Conservation (phyloP, 257 asterid species). For the Eustoma russellianum region DNA sequence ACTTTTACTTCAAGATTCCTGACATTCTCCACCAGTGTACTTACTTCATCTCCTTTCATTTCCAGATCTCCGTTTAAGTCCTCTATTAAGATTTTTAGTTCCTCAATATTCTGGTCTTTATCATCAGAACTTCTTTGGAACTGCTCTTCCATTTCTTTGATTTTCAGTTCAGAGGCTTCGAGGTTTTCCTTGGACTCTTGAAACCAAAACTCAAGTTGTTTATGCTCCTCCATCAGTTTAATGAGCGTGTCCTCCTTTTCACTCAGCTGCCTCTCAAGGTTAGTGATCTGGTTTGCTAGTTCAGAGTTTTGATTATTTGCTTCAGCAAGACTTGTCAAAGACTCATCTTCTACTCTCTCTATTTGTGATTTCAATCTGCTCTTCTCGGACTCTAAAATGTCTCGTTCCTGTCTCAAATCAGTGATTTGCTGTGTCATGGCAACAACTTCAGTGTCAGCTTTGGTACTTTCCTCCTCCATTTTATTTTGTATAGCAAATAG, state of each 20-base stretch:
- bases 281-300: constrained; percentile 36
- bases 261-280: constrained; percentile 36
- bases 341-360: constrained; percentile 44
- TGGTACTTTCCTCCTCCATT: constrained; percentile 40
- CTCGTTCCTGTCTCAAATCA: constrained; percentile 36
- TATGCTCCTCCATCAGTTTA: constrained; percentile 40
- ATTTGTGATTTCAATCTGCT: constrained; percentile 32
- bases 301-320: constrained; percentile 37
- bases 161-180: constrained; percentile 36
- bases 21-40: constrained; percentile 49
- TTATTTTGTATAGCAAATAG: constrained; percentile 26
- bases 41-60: constrained; percentile 75
- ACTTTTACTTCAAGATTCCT: constrained; percentile 72
- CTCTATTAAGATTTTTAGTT: constrained; percentile 49
- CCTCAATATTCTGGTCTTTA: constrained; percentile 37
- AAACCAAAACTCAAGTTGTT: constrained; percentile 27
- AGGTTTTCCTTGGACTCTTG: constrained; percentile 43
- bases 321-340: constrained; percentile 25
- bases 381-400: constrained; percentile 41
- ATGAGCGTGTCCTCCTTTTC: constrained; percentile 42
- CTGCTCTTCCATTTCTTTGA: constrained; percentile 47
- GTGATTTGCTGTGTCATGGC: constrained; percentile 31
- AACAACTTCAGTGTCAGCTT: constrained; percentile 30
- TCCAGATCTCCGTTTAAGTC: constrained; percentile 63
- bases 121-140: constrained; percentile 27